These are phyloP conservation scores for Coemansia aciculifera DNA, from an alignment of 192 early-diverging fungal genomes.

Conservation along the genomic window DNA sequence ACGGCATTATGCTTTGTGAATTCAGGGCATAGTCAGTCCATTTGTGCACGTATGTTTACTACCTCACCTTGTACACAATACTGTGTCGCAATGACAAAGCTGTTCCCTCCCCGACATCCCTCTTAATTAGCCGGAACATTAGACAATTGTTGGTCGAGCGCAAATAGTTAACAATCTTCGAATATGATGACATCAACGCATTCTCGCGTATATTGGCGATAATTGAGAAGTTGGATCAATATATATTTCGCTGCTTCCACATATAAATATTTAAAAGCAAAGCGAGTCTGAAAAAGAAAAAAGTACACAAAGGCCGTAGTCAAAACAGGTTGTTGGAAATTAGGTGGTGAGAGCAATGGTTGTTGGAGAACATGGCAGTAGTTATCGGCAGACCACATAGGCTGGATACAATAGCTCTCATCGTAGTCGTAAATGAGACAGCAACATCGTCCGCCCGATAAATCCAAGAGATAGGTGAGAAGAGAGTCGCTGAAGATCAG, in stretches of 20 bases:
- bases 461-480: background rate
- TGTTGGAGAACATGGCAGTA: background rate
- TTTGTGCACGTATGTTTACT: background rate
- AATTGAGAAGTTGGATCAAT: background rate
- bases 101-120: background rate
- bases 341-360: background rate
- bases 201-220: no score
- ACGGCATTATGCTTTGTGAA: background rate
- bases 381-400: constrained; percentile 8
- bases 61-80: background rate
- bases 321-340: background rate
- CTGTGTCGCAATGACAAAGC: background rate
- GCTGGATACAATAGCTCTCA: background rate
- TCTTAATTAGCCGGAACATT: background rate
- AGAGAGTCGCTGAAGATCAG: background rate
- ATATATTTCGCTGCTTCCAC: constrained; percentile 2
- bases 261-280: background rate
- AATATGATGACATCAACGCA: no score
- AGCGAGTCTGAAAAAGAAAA: background rate
- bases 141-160: background rate
- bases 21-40: background rate
- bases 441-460: background rate
- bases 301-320: constrained; percentile 9
- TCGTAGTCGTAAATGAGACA: constrained; percentile 7
- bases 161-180: background rate